Conservation (phyloP, 2,329 filamentous ascomycete genomes). For the Pseudogymnoascus sp. region DNA sequence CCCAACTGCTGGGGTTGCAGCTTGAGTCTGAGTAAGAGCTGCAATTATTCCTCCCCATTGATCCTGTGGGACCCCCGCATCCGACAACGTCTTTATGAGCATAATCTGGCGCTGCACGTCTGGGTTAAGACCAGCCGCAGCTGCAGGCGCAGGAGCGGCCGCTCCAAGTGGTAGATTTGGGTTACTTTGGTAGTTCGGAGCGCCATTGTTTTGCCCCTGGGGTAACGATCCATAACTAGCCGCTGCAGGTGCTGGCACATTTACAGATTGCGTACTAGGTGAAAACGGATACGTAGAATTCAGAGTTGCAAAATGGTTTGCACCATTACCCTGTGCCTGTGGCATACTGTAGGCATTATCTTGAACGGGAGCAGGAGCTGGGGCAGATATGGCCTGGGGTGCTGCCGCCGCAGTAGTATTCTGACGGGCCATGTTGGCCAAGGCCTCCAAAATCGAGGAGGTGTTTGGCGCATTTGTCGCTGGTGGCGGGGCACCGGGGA, state of each 20-base stretch:
- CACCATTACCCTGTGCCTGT: constrained; percentile 35
- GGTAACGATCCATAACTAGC: constrained; percentile 22
- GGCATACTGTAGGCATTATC: constrained; percentile 36
- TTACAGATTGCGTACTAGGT: constrained; percentile 50
- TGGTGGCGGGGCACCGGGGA: constrained; percentile 32
- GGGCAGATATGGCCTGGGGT: constrained; percentile 16
- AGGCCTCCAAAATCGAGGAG: constrained; percentile 63
- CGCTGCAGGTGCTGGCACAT: constrained; percentile 34
- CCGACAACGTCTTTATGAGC: constrained; percentile 65
- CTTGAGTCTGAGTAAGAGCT: constrained; percentile 36
- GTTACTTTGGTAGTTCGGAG: constrained; percentile 31
- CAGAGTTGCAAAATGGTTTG: constrained; percentile 25
- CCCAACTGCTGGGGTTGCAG: constrained; percentile 16
- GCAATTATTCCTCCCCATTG: constrained; percentile 58
- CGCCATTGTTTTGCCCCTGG: constrained; percentile 31
- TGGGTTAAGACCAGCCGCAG: constrained; percentile 36
- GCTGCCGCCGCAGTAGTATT: constrained; percentile 43
- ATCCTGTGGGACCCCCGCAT: constrained; percentile 68
- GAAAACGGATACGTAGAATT: constrained; percentile 26
- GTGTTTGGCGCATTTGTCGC: constrained; percentile 43
- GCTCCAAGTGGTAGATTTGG: constrained; percentile 29
- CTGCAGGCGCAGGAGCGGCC: constrained; percentile 29
- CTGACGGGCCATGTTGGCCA: constrained; percentile 74
- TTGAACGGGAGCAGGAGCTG: constrained; percentile 24
- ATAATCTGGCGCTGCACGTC: constrained; percentile 63